phyloP scores from a whole-genome alignment of 805 yeast species.

The Scheffersomyces coipomensis region DNA sequence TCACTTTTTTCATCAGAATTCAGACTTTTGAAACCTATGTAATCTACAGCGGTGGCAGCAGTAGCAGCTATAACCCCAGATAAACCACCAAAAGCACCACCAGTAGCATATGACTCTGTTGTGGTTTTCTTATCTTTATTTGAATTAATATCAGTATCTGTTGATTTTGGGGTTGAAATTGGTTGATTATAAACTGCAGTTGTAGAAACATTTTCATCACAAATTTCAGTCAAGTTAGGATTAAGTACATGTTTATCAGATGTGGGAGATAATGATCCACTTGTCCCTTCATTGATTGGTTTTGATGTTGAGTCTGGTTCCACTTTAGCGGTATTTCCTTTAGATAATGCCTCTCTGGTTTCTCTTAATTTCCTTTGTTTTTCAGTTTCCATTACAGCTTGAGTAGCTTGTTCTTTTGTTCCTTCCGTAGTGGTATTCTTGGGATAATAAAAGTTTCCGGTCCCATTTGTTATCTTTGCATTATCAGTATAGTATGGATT shows the following conservation, averaged over 20 bases:
- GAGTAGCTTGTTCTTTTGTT: slow-evolving; percentile 16
- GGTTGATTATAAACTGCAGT: slow-evolving; percentile 6
- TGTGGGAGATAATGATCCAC: not conserved
- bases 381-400: slow-evolving; percentile 5
- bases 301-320: slow-evolving; percentile 2
- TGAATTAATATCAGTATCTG: slow-evolving; percentile 5
- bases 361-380: slow-evolving; percentile 10
- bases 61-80: slow-evolving; percentile 5
- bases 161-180: slow-evolving; percentile 5
- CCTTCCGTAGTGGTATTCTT: slow-evolving; percentile 34
- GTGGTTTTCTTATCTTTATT: not conserved
- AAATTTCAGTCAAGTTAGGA: slow-evolving; percentile 2
- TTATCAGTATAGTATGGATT: slow-evolving; percentile 28
- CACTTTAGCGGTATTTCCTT: slow-evolving; percentile 6
- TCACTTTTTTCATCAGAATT: slow-evolving; percentile 1
- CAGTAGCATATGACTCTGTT: not conserved
- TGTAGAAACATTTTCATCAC: slow-evolving; percentile 8
- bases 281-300: not conserved
- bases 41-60: slow-evolving; percentile 10
- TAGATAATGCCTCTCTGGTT: slow-evolving; percentile 13
- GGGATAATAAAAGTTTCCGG: slow-evolving; percentile 33
- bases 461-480: slow-evolving; percentile 24
- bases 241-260: slow-evolving; percentile 6
- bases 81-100: slow-evolving; percentile 4
- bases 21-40: slow-evolving; percentile 5